These are phyloP conservation scores for Tulasnella sp. DNA, from an alignment of 768 basidiomycete species.

Conservation along the genomic window DNA sequence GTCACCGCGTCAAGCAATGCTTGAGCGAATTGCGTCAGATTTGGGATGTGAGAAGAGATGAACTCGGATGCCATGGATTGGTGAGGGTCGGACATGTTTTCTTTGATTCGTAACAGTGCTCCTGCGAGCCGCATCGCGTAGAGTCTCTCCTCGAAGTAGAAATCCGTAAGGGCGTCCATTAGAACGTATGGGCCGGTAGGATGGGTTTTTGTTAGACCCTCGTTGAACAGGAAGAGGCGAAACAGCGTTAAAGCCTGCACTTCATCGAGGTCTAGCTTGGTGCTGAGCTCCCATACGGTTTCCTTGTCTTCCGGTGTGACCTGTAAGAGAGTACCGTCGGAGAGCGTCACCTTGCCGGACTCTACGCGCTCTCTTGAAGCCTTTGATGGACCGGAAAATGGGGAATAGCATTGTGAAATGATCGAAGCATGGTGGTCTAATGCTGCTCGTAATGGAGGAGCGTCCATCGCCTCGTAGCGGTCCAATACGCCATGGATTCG, in stretches of 20 bases:
- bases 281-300: constrained; percentile 57
- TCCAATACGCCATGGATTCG: constrained; percentile 2
- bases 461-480: constrained; percentile 8
- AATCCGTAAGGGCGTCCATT: constrained; percentile 59
- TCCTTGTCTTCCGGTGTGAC: constrained; percentile 62
- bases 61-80: constrained; percentile 42
- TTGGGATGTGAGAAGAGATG: constrained; percentile 49
- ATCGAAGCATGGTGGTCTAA: constrained; percentile 44
- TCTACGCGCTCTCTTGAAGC: constrained; percentile 56
- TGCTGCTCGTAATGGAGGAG: constrained; percentile 2
- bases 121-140: constrained; percentile 55
- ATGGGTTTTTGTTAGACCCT: background rate
- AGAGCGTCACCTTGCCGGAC: constrained; percentile 52
- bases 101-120: constrained; percentile 61
- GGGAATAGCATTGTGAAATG: constrained; percentile 44
- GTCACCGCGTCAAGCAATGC: constrained; percentile 49
- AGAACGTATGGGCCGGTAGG: constrained; percentile 24
- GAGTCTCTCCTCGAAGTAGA: constrained; percentile 72
- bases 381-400: constrained; percentile 58
- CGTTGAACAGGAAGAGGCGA: constrained; percentile 66
- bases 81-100: constrained; percentile 42
- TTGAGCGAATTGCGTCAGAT: constrained; percentile 50
- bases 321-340: constrained; percentile 47
- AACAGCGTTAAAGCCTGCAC: constrained; percentile 63
- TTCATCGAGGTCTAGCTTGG: constrained; percentile 64